Conservation (phyloP, 345 rosid species). For the Corchorus capsularis region DNA sequence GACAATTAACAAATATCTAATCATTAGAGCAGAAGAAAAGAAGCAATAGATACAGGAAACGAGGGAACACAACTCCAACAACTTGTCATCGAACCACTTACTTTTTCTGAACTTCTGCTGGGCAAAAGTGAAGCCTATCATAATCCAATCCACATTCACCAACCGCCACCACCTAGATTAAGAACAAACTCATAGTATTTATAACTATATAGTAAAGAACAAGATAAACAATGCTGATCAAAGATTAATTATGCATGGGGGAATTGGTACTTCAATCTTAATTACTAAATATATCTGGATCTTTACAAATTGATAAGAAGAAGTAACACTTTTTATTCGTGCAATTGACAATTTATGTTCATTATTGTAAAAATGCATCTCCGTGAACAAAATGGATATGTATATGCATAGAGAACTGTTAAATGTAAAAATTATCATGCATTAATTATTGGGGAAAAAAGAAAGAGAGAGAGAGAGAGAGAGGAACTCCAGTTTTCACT, state of each 20-base stretch:
- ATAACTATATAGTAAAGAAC: background rate
- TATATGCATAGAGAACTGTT: background rate
- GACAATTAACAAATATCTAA: slow-evolving; percentile 9
- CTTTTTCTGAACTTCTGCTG: slow-evolving; percentile 80
- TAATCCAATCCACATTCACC: slow-evolving; percentile 99
- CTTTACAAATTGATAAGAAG: background rate
- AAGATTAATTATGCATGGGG: background rate
- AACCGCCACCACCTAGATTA: slow-evolving; percentile 77
- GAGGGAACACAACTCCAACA: slow-evolving; percentile 3
- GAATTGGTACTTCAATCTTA: background rate
- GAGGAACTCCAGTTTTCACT: background rate
- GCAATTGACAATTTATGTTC: background rate
- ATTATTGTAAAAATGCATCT: background rate
- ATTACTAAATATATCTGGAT: background rate
- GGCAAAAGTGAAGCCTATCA: slow-evolving; percentile 95
- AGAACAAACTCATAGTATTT: background rate
- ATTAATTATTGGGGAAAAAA: background rate
- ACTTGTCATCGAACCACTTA: slow-evolving; percentile 36
- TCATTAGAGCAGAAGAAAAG: slow-evolving; percentile 7
- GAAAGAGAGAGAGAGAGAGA: background rate
- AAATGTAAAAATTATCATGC: background rate
- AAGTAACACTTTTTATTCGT: too few species aligned
- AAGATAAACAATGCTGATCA: background rate
- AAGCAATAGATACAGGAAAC: background rate
- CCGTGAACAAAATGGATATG: background rate